Conservation (phyloP, 2,329 filamentous ascomycete genomes). For the Didymella exigua region DNA sequence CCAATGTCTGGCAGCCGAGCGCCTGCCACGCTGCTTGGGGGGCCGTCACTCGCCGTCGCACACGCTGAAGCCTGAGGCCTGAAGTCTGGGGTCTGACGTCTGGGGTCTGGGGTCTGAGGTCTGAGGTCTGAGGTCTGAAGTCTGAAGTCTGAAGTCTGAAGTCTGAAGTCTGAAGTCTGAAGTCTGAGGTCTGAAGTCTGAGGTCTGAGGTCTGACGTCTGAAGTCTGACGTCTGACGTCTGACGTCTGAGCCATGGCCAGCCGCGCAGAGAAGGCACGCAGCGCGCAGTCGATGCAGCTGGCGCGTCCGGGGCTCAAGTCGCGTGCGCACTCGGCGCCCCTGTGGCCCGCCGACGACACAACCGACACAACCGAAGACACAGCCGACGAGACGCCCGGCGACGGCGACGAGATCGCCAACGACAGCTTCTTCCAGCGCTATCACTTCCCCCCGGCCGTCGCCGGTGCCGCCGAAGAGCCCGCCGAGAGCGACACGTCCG, state of each 20-base stretch:
- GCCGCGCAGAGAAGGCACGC: constrained; percentile 27
- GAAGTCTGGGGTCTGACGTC: no score
- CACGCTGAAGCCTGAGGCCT: constrained; percentile 5
- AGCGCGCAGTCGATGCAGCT: constrained; percentile 28
- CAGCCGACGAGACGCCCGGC: constrained; percentile 9
- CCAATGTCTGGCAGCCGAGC: constrained; percentile 33
- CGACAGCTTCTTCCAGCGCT: constrained; percentile 52
- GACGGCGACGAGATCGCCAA: constrained; percentile 46
- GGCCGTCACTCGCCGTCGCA: constrained; percentile 28
- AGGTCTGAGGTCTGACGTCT: no score
- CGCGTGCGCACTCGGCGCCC: constrained; percentile 48
- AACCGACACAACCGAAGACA: constrained; percentile 19
- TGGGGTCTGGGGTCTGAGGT: no score
- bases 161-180: not conserved
- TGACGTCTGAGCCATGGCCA: not conserved
- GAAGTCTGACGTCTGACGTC: not conserved
- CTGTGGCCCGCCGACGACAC: constrained; percentile 29
- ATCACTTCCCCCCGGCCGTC: constrained; percentile 44
- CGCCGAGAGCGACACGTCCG: constrained; percentile 37
- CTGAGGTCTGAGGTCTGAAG: not conserved
- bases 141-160: not conserved
- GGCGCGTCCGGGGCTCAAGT: constrained; percentile 41
- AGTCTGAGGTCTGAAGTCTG: not conserved
- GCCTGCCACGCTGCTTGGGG: constrained; percentile 29
- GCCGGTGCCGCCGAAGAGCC: constrained; percentile 25